Base-by-base conservation (phyloP, 2,329 filamentous ascomycete species). In the Teratosphaeria epicoccoides region DNA sequence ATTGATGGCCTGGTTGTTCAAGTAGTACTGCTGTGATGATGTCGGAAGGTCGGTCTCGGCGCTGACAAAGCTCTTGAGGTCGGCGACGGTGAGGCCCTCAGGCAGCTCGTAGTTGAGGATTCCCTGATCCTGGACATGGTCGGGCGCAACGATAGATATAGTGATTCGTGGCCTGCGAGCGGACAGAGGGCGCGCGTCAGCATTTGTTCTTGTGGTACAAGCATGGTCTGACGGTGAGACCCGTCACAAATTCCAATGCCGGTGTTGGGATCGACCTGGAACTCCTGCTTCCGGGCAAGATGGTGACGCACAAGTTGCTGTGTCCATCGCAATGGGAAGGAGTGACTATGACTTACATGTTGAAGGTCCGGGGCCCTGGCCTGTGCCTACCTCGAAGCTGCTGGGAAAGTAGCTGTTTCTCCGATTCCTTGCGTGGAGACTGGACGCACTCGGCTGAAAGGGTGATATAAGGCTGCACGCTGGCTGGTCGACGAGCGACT, bases 31-130 rank as follows among this genome's bases (percentile, higher is more conserved):
- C 69, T 96, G 89, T 46, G 84, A 77, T 44, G 76, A 74, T 17
- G 82, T 78, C 24, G 86, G 81, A 60, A 95, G 83, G 61, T 76
- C 76, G 47, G 85, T 85, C 71, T 97, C 91, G 70, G 83, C 86
- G 67, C 93, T 82, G 66, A 98, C 85, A 65, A 88, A 87, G 66
- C 84, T 86, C 70, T 95, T 95, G 59, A 98, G 80, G 49, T 88
- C 84, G 63, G 84, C 84, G 61, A 97, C 72, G 46, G 87, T 88
- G 76, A 93, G 88, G 63, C 88, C 87, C 43, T 83, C 78, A 55
- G 85, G 85, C 59, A 95, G 82, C 62, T 95, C 88, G 59, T 95
- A 80, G 52, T 82, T 84, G 62, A 95, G 76, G 65, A 95, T 79
- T 64, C 88, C 86, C 57, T 84, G 80, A 67, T 88, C 84, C 53